Percentiles rank a stretch among this genome's conserved stretches.
phyloP scores from a whole-genome alignment of 2,329 filamentous ascomycete species.

The Knoxdaviesia capensis region DNA sequence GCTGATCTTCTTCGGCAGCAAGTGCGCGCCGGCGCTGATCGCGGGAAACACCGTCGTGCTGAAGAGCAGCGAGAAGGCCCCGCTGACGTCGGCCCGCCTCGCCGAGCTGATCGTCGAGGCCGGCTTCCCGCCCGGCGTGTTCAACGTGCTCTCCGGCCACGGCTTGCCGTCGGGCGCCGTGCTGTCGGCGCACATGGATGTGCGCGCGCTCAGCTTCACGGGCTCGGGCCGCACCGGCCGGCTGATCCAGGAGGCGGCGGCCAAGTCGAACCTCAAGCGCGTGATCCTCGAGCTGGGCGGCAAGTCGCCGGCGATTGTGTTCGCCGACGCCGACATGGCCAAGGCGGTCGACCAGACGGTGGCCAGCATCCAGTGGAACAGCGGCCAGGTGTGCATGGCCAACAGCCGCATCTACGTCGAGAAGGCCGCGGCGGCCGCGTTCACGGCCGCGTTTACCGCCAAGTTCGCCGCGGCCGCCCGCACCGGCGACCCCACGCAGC shows the following conservation, averaged over 20 bases:
- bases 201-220: conserved; percentile 61
- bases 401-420: conserved; percentile 39
- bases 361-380: conserved; percentile 26
- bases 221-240: conserved; percentile 52
- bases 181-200: conserved; percentile 43
- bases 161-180: conserved; percentile 46
- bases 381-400: conserved; percentile 39
- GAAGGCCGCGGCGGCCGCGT: conserved; percentile 26
- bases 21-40: conserved; percentile 26
- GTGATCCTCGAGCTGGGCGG: conserved; percentile 49
- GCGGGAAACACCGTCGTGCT: conserved; percentile 28
- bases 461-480: conserved; percentile 18
- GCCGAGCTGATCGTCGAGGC: conserved; percentile 44
- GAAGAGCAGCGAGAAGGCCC: conserved; percentile 33
- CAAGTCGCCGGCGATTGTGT: conserved; percentile 43
- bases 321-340: conserved; percentile 44
- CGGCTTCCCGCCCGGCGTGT: conserved; percentile 54
- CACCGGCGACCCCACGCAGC: conserved; percentile 15
- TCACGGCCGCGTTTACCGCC: conserved; percentile 35
- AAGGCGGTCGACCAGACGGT: conserved; percentile 34
- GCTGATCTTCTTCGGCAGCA: conserved; percentile 21
- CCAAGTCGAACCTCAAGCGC: conserved; percentile 42
- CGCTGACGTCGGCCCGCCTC: conserved; percentile 17
- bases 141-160: conserved; percentile 55
- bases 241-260: conserved; percentile 52